Percentiles rank a stretch among this genome's conserved stretches.
These are phyloP conservation scores for Macrolepiota albuminosa DNA, from an alignment of 768 basidiomycete species.

Conservation along the genomic window DNA sequence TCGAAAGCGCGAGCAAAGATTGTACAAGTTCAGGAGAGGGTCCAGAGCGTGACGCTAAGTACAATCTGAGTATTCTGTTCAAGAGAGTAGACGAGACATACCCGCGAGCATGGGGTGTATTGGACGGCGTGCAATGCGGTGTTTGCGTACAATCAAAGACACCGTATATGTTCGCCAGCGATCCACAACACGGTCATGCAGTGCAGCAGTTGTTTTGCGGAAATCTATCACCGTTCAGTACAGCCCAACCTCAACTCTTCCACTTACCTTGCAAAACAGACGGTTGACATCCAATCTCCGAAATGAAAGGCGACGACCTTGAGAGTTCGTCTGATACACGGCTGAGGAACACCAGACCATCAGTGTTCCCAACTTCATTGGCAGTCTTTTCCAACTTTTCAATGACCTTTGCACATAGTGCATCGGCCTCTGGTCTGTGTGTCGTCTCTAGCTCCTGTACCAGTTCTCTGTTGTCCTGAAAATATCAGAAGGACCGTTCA, in stretches of 20 bases:
- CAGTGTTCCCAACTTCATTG: constrained; percentile 24
- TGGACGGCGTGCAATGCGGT: constrained; percentile 16
- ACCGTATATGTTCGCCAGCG: constrained; percentile 51
- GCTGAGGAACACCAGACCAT: constrained; percentile 41
- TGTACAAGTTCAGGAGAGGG: constrained; percentile 53
- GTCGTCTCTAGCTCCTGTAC: constrained; percentile 34
- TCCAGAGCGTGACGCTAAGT: constrained; percentile 21
- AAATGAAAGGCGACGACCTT: constrained; percentile 37
- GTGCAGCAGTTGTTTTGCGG: constrained; percentile 30
- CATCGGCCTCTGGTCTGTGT: constrained; percentile 50
- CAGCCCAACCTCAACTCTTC: neutral
- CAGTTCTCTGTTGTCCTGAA: constrained; percentile 30
- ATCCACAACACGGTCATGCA: constrained; percentile 44
- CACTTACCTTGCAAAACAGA: constrained; percentile 21
- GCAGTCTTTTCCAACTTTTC: constrained; percentile 34
- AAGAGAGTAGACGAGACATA: constrained; percentile 11
- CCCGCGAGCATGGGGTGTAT: constrained; percentile 18
- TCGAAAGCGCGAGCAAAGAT: constrained; percentile 49
- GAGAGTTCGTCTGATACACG: constrained; percentile 46
- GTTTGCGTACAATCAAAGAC: constrained; percentile 25
- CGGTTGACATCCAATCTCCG: constrained; percentile 37
- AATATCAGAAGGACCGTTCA: constrained; percentile 1
- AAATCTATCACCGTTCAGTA: constrained; percentile 38
- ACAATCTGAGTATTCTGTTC: neutral
- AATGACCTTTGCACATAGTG: constrained; percentile 37